Evolutionary conservation across 2,329 filamentous ascomycete genomes (phyloP).

Genomic region (Aspergillus pseudonomiae): DNA sequence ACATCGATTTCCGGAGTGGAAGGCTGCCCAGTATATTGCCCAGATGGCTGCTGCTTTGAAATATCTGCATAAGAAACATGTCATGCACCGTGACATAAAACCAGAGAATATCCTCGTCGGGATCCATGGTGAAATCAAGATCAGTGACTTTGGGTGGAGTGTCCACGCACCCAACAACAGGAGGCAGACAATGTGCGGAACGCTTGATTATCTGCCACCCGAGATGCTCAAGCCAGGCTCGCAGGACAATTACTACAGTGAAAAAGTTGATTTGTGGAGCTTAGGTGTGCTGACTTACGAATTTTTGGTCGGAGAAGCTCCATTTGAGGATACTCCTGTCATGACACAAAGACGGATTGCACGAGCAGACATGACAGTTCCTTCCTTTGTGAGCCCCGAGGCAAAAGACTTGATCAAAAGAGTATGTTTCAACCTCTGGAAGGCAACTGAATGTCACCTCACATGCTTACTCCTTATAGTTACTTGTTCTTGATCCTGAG

Average conservation of each 20-base stretch:
- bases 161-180: conserved; percentile 96
- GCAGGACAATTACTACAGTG: conserved; percentile 85
- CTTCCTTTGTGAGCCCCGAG: conserved; percentile 85
- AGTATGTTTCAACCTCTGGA: conserved; percentile 50
- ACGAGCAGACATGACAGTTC: conserved; percentile 88
- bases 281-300: conserved; percentile 94
- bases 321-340: conserved; percentile 91
- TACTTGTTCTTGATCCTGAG: conserved; percentile 89
- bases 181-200: conserved; percentile 93
- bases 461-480: conserved; percentile 50
- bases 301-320: conserved; percentile 92
- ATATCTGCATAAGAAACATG: conserved; percentile 94
- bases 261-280: conserved; percentile 97
- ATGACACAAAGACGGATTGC: conserved; percentile 93
- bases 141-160: conserved; percentile 98
- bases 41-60: conserved; percentile 88
- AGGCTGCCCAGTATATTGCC: conserved; percentile 82
- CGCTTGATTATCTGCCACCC: conserved; percentile 93
- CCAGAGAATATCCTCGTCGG: conserved; percentile 96
- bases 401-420: conserved; percentile 90
- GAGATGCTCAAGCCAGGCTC: conserved; percentile 90
- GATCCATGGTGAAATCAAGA: conserved; percentile 97
- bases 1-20: conserved; percentile 80
- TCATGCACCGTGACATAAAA: conserved; percentile 97
- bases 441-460: background rate